Evolutionary conservation across 805 yeast genomes (phyloP).

Genomic region (Metschnikowia continentalis): DNA sequence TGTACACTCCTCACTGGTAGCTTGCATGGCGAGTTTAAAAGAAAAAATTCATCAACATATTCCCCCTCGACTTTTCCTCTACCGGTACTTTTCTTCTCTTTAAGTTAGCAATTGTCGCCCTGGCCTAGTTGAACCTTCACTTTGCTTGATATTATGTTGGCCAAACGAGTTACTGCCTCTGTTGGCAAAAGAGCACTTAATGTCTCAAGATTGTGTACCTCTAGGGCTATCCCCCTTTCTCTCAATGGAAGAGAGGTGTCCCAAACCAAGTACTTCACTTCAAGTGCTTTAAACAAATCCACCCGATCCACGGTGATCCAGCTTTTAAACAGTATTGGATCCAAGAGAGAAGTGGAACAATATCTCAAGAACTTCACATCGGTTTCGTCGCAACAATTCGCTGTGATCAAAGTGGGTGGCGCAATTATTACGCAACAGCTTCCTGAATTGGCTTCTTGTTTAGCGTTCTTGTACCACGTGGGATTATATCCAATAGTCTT

Average conservation of each 20-base stretch:
- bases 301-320: constrained; percentile 96
- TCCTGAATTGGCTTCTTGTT: constrained; percentile 88
- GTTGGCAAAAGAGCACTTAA: constrained; percentile 9
- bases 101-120: background rate
- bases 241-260: background rate
- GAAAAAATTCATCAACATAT: background rate
- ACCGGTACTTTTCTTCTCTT: background rate
- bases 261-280: constrained; percentile 6
- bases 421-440: constrained; percentile 95
- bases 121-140: background rate
- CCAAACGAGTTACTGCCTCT: constrained; percentile 8
- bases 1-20: background rate
- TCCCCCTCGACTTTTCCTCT: background rate
- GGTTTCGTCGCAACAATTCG: constrained; percentile 94
- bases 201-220: constrained; percentile 1
- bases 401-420: constrained; percentile 98
- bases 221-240: background rate
- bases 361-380: constrained; percentile 94
- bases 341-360: constrained; percentile 97
- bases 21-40: constrained; percentile 3
- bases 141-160: constrained; percentile 9
- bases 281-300: constrained; percentile 30
- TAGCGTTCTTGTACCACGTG: constrained; percentile 94
- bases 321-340: constrained; percentile 89
- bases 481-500: constrained; percentile 95